These are phyloP conservation scores for Kwoniella sp. DNA, from an alignment of 768 basidiomycete genomes.

Conservation along the genomic window DNA sequence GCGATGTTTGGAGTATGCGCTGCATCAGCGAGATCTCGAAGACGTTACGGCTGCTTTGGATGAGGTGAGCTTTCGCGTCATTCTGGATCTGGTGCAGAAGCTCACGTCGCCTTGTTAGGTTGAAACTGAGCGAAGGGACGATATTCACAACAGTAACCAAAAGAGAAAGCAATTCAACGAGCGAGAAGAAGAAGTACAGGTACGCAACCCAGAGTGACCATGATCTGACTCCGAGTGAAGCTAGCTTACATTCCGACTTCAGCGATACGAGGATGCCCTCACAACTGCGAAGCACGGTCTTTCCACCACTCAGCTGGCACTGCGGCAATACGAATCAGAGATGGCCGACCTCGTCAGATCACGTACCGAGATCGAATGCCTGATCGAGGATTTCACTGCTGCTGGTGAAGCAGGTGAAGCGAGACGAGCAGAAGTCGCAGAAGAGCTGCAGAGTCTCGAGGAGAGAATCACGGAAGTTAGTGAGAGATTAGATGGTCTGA, in stretches of 20 bases:
- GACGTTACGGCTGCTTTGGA: constrained; percentile 84
- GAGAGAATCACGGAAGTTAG: constrained; percentile 68
- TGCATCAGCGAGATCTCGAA: constrained; percentile 86
- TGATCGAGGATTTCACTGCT: constrained; percentile 72
- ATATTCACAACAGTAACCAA: constrained; percentile 80
- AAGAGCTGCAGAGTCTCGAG: constrained; percentile 67
- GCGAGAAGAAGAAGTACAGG: constrained; percentile 82
- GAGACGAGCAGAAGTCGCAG: constrained; percentile 65
- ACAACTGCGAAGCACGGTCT: constrained; percentile 69
- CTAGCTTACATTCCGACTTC: constrained; percentile 9
- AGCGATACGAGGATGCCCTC: constrained; percentile 76
- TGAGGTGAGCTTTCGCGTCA: constrained; percentile 66
- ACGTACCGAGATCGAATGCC: constrained; percentile 82
- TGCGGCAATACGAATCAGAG: constrained; percentile 76
- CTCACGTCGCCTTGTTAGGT: constrained; percentile 46
- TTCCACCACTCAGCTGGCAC: constrained; percentile 69
- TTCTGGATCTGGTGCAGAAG: constrained; percentile 10
- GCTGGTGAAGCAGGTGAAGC: constrained; percentile 69
- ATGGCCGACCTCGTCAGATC: constrained; percentile 81
- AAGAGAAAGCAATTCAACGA: constrained; percentile 78
- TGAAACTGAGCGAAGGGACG: constrained; percentile 69
- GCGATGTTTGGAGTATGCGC: constrained; percentile 88
- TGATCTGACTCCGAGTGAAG: too few species aligned
- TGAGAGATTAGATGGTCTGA: constrained; percentile 63
- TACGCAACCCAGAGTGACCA: constrained; percentile 53